phyloP scores from a whole-genome alignment of 495 filamentous ascomycete species.

The Ramalina intermedia region DNA sequence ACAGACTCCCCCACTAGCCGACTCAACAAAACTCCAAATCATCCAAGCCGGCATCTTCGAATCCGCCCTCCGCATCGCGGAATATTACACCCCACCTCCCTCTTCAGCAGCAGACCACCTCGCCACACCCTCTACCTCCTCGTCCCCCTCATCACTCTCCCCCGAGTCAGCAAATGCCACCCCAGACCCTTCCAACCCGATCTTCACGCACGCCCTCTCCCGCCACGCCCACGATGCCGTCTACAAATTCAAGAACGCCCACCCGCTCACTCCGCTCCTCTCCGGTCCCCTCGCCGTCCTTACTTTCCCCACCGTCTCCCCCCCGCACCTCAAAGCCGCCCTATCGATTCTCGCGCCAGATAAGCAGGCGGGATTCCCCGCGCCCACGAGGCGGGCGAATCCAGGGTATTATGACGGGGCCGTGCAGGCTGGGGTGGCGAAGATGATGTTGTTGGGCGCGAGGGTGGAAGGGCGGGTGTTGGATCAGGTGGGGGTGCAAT shows the following conservation, averaged over 20 bases:
- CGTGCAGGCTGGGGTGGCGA: conserved; percentile 68
- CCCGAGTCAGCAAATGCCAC: conserved; percentile 14
- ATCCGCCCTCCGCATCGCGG: conserved; percentile 66
- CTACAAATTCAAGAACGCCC: conserved; percentile 32
- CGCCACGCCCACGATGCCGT: conserved; percentile 48
- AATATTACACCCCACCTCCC: conserved; percentile 57
- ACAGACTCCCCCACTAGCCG: conserved; percentile 29
- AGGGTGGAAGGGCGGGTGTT: conserved; percentile 71
- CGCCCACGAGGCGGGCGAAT: conserved; percentile 56
- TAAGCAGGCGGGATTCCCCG: conserved; percentile 54
- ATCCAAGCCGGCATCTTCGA: conserved; percentile 82
- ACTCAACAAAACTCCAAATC: conserved; percentile 58
- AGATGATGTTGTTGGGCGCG: conserved; percentile 73
- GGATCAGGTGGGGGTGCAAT: conserved; percentile 63
- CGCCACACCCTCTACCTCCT: not conserved
- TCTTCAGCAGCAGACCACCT: conserved; percentile 9
- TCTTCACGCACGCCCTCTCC: conserved; percentile 62
- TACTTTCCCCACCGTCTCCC: conserved; percentile 69
- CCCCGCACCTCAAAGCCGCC: conserved; percentile 64
- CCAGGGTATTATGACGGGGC: conserved; percentile 65
- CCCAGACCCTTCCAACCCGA: conserved; percentile 21
- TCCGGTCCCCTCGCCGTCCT: conserved; percentile 66
- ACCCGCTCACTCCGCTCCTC: conserved; percentile 63
- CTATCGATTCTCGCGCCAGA: conserved; percentile 57
- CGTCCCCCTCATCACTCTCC: conserved; percentile 20